These are phyloP conservation scores for Starmerella etchellsii DNA, from an alignment of 805 yeast species.

Conservation along the genomic window DNA sequence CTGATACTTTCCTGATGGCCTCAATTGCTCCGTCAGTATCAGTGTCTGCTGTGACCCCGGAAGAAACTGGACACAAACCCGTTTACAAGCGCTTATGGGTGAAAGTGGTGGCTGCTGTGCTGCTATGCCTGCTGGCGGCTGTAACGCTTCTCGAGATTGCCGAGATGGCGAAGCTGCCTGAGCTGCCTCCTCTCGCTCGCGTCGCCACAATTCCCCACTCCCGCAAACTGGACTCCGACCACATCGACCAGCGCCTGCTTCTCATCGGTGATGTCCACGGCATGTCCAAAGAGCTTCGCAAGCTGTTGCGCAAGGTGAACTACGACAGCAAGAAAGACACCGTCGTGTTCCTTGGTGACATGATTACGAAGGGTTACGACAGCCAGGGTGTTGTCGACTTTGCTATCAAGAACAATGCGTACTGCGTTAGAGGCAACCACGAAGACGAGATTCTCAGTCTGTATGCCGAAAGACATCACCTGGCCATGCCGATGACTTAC, in stretches of 20 bases:
- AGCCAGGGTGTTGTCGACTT: constrained; percentile 56
- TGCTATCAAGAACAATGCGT: constrained; percentile 45
- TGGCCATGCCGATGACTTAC: constrained; percentile 24
- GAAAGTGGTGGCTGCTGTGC: not conserved
- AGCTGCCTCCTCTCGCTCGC: constrained; percentile 19
- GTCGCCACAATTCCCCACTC: constrained; percentile 18
- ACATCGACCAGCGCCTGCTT: constrained; percentile 36
- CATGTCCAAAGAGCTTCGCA: constrained; percentile 41
- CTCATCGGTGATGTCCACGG: constrained; percentile 88
- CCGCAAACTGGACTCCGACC: constrained; percentile 10
- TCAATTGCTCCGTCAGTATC: too few relatives aligned
- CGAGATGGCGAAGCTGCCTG: constrained; percentile 3
- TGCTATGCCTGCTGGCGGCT: not conserved
- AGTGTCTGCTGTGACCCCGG: too few relatives aligned
- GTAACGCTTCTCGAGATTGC: constrained; percentile 1
- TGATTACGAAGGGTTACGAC: constrained; percentile 71
- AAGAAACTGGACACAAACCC: too few relatives aligned
- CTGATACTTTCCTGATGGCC: too few relatives aligned
- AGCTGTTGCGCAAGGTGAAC: constrained; percentile 41
- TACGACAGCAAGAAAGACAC: constrained; percentile 35
- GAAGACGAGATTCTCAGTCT: constrained; percentile 58
- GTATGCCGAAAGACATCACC: constrained; percentile 49
- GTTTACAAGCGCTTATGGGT: not conserved
- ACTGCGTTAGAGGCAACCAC: constrained; percentile 81
- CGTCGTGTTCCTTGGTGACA: constrained; percentile 69